phyloP scores from a whole-genome alignment of 345 rosid genomes.

The Cochlearia excelsa region DNA sequence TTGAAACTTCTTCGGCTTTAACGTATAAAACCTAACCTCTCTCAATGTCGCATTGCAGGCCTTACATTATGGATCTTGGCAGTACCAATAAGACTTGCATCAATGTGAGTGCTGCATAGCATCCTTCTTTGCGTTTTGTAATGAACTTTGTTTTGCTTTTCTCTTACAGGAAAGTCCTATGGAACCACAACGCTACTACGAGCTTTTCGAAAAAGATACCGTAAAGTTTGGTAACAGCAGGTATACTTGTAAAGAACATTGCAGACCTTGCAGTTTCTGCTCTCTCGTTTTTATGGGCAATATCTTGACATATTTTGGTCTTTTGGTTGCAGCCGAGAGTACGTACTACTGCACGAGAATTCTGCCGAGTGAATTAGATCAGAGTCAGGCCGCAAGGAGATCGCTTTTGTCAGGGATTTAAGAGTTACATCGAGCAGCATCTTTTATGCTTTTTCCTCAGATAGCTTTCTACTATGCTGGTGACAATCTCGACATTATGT shows the following conservation, averaged over 20 bases:
- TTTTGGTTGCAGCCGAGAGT: conserved; percentile 69
- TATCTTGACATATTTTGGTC: conserved; percentile 2
- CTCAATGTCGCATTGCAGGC: conserved; percentile 46
- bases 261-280: background rate
- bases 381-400: conserved; percentile 5
- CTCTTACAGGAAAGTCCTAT: conserved; percentile 63
- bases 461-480: background rate
- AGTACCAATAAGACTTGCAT: conserved; percentile 91
- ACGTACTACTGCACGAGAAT: conserved; percentile 77
- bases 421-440: background rate
- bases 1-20: background rate
- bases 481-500: conserved; percentile 21
- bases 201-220: conserved; percentile 89
- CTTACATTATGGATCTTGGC: conserved; percentile 96
- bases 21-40: conserved; percentile 11
- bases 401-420: conserved; percentile 6
- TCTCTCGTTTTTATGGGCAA: background rate
- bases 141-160: conserved; percentile 17
- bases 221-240: conserved; percentile 95
- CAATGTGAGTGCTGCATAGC: conserved; percentile 54
- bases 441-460: background rate
- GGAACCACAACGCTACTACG: conserved; percentile 89
- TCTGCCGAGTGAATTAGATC: conserved; percentile 39
- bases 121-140: conserved; percentile 3
- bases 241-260: conserved; percentile 37